A percentile compares a stretch with the other conserved stretches of the same genome.
phyloP scores from a whole-genome alignment of 176 grass and related monocot genomes.

The Panicum miliaceum region DNA sequence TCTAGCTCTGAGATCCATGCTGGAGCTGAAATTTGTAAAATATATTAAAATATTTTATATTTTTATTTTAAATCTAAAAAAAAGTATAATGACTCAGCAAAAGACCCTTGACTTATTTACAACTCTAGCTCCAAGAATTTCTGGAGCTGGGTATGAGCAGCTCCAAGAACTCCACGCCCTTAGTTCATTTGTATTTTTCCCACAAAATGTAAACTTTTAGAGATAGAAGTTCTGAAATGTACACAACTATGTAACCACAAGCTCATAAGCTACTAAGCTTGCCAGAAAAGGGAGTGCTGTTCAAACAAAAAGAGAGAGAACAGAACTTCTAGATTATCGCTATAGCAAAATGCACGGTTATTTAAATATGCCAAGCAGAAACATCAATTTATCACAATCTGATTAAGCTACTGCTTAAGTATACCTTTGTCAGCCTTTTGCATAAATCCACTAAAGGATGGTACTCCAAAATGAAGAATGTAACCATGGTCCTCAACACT shows the following conservation, averaged over 20 bases:
- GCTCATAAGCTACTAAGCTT: not conserved
- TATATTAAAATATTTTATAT: too few species aligned
- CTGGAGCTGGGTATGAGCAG: too few species aligned
- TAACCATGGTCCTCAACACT: constrained; percentile 96
- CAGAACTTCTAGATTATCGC: not conserved
- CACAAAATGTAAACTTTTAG: not conserved
- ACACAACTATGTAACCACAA: constrained; percentile 25
- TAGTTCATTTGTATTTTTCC: not conserved
- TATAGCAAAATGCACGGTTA: constrained; percentile 16
- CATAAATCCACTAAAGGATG: constrained; percentile 91
- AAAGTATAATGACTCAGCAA: too few species aligned
- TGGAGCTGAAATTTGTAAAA: too few species aligned
- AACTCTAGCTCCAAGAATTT: too few species aligned
- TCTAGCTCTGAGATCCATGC: too few species aligned
- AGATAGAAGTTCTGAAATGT: constrained; percentile 3
- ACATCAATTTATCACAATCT: not conserved
- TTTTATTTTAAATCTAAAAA: too few species aligned
- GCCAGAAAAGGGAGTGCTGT: not conserved
- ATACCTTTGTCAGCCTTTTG: constrained; percentile 70
- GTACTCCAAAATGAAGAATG: constrained; percentile 93
- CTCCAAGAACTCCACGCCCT: too few species aligned
- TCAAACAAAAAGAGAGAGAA: not conserved
- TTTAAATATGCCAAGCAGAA: constrained; percentile 18
- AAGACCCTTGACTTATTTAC: too few species aligned
- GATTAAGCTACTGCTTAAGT: constrained; percentile 6